These are phyloP conservation scores for Penicillium sp. DNA, from an alignment of 2,329 filamentous ascomycete species.

Conservation along the genomic window DNA sequence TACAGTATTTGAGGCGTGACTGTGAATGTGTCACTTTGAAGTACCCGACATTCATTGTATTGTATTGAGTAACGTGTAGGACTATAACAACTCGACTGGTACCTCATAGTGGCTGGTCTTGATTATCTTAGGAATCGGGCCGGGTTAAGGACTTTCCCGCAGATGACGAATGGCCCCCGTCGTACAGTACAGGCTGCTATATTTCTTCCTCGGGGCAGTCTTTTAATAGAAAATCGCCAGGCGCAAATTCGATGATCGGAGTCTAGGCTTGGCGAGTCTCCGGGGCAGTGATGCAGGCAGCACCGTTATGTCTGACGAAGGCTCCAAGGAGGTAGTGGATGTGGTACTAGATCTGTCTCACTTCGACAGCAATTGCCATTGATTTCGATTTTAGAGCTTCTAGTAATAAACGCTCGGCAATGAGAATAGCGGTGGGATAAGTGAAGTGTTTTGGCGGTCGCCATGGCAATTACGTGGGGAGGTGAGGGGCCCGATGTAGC, in stretches of 20 bases:
- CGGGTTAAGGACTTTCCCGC: not conserved
- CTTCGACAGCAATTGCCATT: not conserved
- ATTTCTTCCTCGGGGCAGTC: not conserved
- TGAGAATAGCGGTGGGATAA: slow-evolving; percentile 2
- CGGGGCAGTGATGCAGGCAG: slow-evolving; percentile 20
- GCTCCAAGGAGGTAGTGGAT: slow-evolving; percentile 11
- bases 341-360: slow-evolving; percentile 16
- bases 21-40: not conserved
- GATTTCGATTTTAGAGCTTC: not conserved
- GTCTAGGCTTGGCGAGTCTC: not conserved
- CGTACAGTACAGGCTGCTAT: slow-evolving; percentile 5
- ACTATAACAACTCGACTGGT: not conserved
- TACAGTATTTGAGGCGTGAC: not conserved
- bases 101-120: not conserved
- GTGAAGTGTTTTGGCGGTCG: slow-evolving; percentile 14
- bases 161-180: not conserved
- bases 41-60: not conserved
- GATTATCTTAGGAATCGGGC: not conserved
- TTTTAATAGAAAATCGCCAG: slow-evolving; percentile 10
- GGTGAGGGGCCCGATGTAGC: slow-evolving; percentile 5
- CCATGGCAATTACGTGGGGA: slow-evolving; percentile 21
- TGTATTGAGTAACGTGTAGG: not conserved
- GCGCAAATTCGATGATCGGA: not conserved
- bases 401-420: not conserved
- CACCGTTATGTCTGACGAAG: slow-evolving; percentile 9